Evolutionary conservation across 139 green algal species (phyloP), one percentile per base, ranked within the genome.

Genomic region (Chlorella vulgaris): DNA sequence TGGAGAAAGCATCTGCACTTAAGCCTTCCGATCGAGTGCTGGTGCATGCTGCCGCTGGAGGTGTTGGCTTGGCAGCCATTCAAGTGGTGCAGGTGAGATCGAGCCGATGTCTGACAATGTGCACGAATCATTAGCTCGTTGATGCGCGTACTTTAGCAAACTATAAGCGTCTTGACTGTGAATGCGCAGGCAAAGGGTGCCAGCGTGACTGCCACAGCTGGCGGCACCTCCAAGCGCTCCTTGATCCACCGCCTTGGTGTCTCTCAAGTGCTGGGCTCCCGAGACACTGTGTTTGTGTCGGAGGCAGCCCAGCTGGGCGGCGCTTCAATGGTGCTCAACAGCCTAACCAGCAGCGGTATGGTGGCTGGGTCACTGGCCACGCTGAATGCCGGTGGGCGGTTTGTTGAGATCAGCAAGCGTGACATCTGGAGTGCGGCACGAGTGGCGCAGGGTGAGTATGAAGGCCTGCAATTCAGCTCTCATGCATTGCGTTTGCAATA

Each of bases 371-470:
- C 87, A 13, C 74, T 97, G 66, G 85, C 92, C 15, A 35, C 76
- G 2, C 71, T 96, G 40, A 80, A 58, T 35, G 29, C 24, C 3
- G 90, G 90, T 43, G 94, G 89, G 0, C 65, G 86, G 0, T 86
- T 96, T 80, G 89, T 95, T 66, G 94, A 98, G 86, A 97, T 98
- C 80, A 91, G 90, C 81, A 98, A 98, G 90, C 86, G 94, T 53
- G 94, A 96, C 89, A 95, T 98, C 70, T 97, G 92, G 92, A 90
- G 82, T 36, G 65, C 82, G 2, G 80, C 75, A 1, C 85, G 91
- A 33, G 83, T 93, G 22, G 65, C 78, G 28, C 85, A 92, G 43
- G 91, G 77, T 83, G 36, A 74, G 77, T 40, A 55, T 10, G 15
- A 55, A 55, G n/a, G n/a, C n/a, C 47, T 10, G 13, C 47, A 58